Evolutionary conservation across 306 rosid species (phyloP), one percentile per base, ranked within the genome.

Genomic region (Luffa aegyptiaca): DNA sequence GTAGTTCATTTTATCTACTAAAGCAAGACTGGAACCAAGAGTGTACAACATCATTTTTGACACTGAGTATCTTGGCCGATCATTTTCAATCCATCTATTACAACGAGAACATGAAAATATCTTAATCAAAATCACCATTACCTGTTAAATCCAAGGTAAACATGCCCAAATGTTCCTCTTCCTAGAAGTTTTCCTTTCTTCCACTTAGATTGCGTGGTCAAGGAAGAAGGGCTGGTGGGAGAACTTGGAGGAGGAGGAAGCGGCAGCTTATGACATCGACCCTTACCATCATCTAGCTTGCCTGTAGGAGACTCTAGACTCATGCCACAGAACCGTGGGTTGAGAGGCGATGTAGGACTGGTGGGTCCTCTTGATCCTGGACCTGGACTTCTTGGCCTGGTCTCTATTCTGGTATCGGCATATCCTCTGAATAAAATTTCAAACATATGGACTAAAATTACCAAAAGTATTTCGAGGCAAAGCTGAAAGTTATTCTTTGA

Each of bases 191-290:
- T 93, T 83, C 99, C 99, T 88, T 90, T 95, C 90, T 86, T 91
- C 99, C 97, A 93, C 75, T 89, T 90, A 26, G 97, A 26, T 26
- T 26, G 31, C 31, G 31, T 26, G 79, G 84, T 81, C 84, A 83
- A 83, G 76, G 92, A 75, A 75, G 97, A 85, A 80, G 98, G 95
- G 81, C 97, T 91, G 49, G 97, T 89, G 26, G 97, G 97, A 81
- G 97, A 87, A 41, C 97, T 97, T 3, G 99, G 99, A 12, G 99
- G 99, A 80, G 99, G 99, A 12, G 99, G 99, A 80, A 91, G 99
- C 37, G 99, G 99, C 80, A 95, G 89, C 0, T 87, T 94, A 84
- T 95, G 97, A 65, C 90, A 88, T 56, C 87, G 87, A 80, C 90
- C 89, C 87, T 83, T 88, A 56, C 89, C 97, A 12, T 93, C 97